phyloP scores from a whole-genome alignment of 2,329 filamentous ascomycete species.

The Alternaria arborescens region DNA sequence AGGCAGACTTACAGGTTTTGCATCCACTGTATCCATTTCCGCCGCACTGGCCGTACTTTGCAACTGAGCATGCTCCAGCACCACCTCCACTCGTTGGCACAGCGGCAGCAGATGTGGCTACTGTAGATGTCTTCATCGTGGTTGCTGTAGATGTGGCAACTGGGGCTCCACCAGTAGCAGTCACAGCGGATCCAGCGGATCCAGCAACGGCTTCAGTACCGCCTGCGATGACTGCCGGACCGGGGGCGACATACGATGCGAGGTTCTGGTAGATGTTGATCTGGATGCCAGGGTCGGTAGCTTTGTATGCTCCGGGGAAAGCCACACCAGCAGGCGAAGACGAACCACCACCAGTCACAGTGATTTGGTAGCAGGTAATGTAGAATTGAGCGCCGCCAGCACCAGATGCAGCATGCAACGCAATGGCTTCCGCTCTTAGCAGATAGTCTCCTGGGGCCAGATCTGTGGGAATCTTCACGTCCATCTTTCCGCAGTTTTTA shows the following conservation, averaged over 20 bases:
- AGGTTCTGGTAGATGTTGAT: conserved; percentile 66
- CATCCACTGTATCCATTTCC: conserved; percentile 27
- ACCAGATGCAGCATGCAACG: conserved; percentile 61
- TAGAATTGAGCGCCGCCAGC: conserved; percentile 58
- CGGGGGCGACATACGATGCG: conserved; percentile 61
- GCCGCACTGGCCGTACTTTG: conserved; percentile 45
- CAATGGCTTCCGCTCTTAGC: conserved; percentile 66
- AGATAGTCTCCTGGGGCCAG: conserved; percentile 61
- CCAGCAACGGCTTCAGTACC: conserved; percentile 42
- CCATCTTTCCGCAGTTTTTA: conserved; percentile 57
- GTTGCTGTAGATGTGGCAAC: conserved; percentile 22
- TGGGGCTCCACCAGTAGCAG: conserved; percentile 28
- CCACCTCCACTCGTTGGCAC: conserved; percentile 22
- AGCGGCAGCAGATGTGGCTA: conserved; percentile 19
- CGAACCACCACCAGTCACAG: conserved; percentile 64
- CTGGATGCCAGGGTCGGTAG: conserved; percentile 65
- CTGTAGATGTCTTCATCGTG: conserved; percentile 19
- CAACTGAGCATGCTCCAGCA: conserved; percentile 25
- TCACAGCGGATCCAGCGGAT: conserved; percentile 32
- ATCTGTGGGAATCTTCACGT: conserved; percentile 61
- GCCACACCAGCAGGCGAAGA: conserved; percentile 56
- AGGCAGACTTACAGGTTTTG: conserved; percentile 10
- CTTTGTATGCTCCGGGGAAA: conserved; percentile 66
- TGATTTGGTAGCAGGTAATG: conserved; percentile 64
- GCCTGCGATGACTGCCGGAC: conserved; percentile 53